phyloP scores from a whole-genome alignment of 805 yeast species.

The Tetrapisispora iriomotensis region DNA sequence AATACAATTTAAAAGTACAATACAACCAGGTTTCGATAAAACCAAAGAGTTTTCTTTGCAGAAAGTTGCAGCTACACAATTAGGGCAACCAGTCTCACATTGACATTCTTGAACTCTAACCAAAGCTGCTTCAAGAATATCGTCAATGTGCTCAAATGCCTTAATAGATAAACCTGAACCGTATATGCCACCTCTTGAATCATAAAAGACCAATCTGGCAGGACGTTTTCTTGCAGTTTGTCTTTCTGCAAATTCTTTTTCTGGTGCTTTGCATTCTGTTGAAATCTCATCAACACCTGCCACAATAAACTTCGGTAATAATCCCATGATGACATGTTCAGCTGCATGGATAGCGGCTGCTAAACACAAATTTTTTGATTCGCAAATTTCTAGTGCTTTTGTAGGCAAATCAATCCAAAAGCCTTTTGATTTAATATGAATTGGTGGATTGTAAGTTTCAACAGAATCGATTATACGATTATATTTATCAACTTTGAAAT shows the following conservation, averaged over 20 bases:
- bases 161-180: slow-evolving; percentile 76
- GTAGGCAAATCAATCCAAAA: slow-evolving; percentile 84
- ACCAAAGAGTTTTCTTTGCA: slow-evolving; percentile 80
- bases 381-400: slow-evolving; percentile 48
- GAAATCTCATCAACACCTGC: slow-evolving; percentile 69
- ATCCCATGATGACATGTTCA: slow-evolving; percentile 77
- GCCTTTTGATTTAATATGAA: slow-evolving; percentile 59
- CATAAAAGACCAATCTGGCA: slow-evolving; percentile 76
- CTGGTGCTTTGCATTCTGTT: slow-evolving; percentile 97
- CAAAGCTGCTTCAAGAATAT: slow-evolving; percentile 51
- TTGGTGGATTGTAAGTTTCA: slow-evolving; percentile 85
- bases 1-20: slow-evolving; percentile 53
- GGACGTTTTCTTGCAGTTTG: slow-evolving; percentile 71
- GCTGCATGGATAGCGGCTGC: slow-evolving; percentile 98
- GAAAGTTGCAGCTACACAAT: slow-evolving; percentile 73
- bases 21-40: slow-evolving; percentile 78
- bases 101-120: slow-evolving; percentile 53
- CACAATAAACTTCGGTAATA: slow-evolving; percentile 62
- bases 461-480: slow-evolving; percentile 84
- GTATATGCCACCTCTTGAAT: slow-evolving; percentile 66
- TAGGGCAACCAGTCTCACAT: slow-evolving; percentile 62
- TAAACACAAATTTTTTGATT: slow-evolving; percentile 47
- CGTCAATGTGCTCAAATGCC: slow-evolving; percentile 70
- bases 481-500: slow-evolving; percentile 70
- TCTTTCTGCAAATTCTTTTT: slow-evolving; percentile 79